Conservation (phyloP, 2,329 filamentous ascomycete genomes). For the Rhynchosporium agropyri region DNA sequence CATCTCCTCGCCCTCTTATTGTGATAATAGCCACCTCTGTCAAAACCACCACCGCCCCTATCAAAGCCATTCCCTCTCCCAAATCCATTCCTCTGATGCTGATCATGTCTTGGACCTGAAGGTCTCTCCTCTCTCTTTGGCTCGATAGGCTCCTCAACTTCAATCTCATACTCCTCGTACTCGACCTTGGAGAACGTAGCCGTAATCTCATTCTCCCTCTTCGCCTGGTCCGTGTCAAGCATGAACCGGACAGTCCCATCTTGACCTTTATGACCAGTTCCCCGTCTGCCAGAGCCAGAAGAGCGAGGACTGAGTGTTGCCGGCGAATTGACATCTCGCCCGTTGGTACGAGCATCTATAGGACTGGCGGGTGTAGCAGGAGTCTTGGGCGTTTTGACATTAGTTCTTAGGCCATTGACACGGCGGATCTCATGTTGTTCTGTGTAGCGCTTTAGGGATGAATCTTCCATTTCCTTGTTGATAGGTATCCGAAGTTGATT, state of each 20-base stretch:
- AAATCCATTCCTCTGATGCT: slow-evolving; percentile 26
- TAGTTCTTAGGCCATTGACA: slow-evolving; percentile 41
- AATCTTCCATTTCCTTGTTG: slow-evolving; percentile 75
- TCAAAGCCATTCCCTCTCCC: slow-evolving; percentile 25
- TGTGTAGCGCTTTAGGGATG: slow-evolving; percentile 64
- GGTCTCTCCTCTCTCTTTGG: slow-evolving; percentile 29
- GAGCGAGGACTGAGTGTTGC: slow-evolving; percentile 40
- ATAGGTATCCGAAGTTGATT: slow-evolving; percentile 85
- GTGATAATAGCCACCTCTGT: slow-evolving; percentile 21
- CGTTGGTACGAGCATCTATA: slow-evolving; percentile 40
- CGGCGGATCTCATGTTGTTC: slow-evolving; percentile 53
- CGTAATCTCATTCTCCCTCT: slow-evolving; percentile 69
- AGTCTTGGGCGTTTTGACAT: slow-evolving; percentile 43
- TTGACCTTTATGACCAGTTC: slow-evolving; percentile 44
- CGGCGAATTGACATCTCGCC: slow-evolving; percentile 38
- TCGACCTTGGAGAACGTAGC: slow-evolving; percentile 71
- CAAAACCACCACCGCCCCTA: slow-evolving; percentile 16
- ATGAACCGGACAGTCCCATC: slow-evolving; percentile 88
- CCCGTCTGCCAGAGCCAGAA: slow-evolving; percentile 36
- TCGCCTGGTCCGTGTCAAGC: slow-evolving; percentile 76
- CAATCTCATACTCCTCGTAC: slow-evolving; percentile 75
- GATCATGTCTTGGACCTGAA: slow-evolving; percentile 14
- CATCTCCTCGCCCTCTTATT: slow-evolving; percentile 26
- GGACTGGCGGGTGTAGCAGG: slow-evolving; percentile 43
- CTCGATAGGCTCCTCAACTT: slow-evolving; percentile 65